phyloP scores from a whole-genome alignment of 169 alveolate species.

The Amoebophrya sp. region DNA sequence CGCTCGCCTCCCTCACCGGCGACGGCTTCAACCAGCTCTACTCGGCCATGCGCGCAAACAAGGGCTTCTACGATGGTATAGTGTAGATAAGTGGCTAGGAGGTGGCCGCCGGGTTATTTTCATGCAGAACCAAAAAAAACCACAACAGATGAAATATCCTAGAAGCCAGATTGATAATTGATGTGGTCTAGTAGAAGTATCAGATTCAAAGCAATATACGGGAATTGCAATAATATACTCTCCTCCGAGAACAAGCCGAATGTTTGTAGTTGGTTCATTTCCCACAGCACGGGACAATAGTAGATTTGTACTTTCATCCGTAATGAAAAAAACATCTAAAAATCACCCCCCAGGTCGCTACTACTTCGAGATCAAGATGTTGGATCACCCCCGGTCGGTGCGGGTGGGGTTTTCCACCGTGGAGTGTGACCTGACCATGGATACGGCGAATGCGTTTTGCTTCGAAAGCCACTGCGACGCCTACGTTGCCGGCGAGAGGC shows the following conservation, averaged over 20 bases:
- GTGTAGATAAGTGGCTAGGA: no score
- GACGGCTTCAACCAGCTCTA: background rate
- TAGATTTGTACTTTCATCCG: background rate
- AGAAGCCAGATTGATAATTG: no score
- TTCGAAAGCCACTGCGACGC: background rate
- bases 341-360: background rate
- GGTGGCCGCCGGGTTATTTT: no score
- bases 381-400: constrained; percentile 6
- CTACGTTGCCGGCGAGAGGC: background rate
- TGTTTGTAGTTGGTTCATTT: no score
- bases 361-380: constrained; percentile 24
- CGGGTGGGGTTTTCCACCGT: background rate
- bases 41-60: background rate
- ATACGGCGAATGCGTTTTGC: background rate
- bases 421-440: background rate
- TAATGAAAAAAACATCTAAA: background rate
- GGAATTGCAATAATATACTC: no score
- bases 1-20: background rate
- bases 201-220: no score
- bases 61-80: background rate
- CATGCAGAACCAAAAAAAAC: no score
- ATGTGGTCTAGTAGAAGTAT: no score
- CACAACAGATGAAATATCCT: no score
- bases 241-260: no score
- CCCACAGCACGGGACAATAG: no score